Evolutionary conservation across 2,329 filamentous ascomycete genomes (phyloP).

Genomic region (Chrysoporthe puriensis): DNA sequence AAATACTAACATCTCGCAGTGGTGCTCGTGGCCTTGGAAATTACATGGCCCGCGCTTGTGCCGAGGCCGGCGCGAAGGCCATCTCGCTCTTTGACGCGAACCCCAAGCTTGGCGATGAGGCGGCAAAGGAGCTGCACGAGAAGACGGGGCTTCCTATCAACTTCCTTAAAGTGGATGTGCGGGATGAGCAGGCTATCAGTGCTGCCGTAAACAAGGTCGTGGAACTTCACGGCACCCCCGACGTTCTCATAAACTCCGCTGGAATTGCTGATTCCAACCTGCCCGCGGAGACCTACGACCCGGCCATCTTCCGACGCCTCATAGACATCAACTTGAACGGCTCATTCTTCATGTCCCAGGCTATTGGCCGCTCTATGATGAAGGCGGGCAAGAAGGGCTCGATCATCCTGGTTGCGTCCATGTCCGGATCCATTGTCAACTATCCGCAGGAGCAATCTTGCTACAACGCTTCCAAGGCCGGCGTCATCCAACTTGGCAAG

Average conservation of each 20-base stretch:
- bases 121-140: constrained; percentile 70
- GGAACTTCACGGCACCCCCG: constrained; percentile 68
- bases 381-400: constrained; percentile 70
- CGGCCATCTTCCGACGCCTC: constrained; percentile 75
- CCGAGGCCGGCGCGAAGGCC: too few species aligned
- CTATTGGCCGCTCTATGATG: constrained; percentile 76
- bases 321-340: constrained; percentile 84
- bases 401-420: constrained; percentile 77
- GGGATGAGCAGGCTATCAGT: constrained; percentile 70
- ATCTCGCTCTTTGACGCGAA: too few species aligned
- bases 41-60: too few species aligned
- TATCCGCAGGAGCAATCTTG: constrained; percentile 82
- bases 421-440: constrained; percentile 85
- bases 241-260: constrained; percentile 79
- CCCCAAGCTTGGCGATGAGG: constrained; percentile 49
- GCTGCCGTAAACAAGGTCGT: constrained; percentile 69
- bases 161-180: constrained; percentile 81
- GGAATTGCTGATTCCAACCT: constrained; percentile 85
- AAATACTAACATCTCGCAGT: too few species aligned
- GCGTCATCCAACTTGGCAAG: constrained; percentile 77
- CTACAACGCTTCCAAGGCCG: constrained; percentile 85
- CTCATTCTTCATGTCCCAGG: constrained; percentile 76
- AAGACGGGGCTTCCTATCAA: constrained; percentile 74
- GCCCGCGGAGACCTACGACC: constrained; percentile 77
- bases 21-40: too few species aligned